Conservation (phyloP, 768 basidiomycete species). For the Fomitopsis serialis region DNA sequence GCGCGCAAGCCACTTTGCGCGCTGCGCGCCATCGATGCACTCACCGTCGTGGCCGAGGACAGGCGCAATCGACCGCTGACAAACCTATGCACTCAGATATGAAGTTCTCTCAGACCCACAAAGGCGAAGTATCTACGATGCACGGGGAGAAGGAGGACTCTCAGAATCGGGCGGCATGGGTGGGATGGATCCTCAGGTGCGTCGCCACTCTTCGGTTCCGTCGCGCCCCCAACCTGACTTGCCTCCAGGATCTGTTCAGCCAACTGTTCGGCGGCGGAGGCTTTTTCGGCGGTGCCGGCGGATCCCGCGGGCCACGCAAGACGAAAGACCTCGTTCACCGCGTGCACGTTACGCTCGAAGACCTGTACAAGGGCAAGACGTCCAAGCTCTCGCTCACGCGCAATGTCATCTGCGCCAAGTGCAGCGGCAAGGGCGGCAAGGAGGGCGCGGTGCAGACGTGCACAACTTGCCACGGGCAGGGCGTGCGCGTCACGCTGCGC, state of each 20-base stretch:
- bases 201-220: slow-evolving; percentile 15
- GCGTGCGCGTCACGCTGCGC: slow-evolving; percentile 84
- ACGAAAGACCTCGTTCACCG: slow-evolving; percentile 99
- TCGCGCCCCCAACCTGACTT: not conserved
- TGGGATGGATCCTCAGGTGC: slow-evolving; percentile 92
- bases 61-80: not conserved
- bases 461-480: slow-evolving; percentile 76
- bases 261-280: slow-evolving; percentile 89
- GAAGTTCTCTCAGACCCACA: slow-evolving; percentile 89
- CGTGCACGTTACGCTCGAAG: slow-evolving; percentile 93
- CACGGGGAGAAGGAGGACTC: slow-evolving; percentile 88
- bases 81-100: slow-evolving; percentile 48
- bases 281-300: slow-evolving; percentile 63
- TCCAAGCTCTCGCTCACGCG: slow-evolving; percentile 96
- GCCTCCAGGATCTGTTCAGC: slow-evolving; percentile 82
- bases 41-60: not conserved
- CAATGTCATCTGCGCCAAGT: slow-evolving; percentile 89
- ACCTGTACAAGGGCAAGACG: slow-evolving; percentile 98
- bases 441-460: slow-evolving; percentile 90
- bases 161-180: slow-evolving; percentile 85
- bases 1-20: too few relatives aligned
- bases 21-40: slow-evolving; percentile 6
- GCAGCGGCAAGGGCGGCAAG: slow-evolving; percentile 96
- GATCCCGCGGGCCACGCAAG: slow-evolving; percentile 73
- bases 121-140: slow-evolving; percentile 79